These are phyloP conservation scores for Galerina marginata DNA, from an alignment of 768 basidiomycete species.

Conservation along the genomic window DNA sequence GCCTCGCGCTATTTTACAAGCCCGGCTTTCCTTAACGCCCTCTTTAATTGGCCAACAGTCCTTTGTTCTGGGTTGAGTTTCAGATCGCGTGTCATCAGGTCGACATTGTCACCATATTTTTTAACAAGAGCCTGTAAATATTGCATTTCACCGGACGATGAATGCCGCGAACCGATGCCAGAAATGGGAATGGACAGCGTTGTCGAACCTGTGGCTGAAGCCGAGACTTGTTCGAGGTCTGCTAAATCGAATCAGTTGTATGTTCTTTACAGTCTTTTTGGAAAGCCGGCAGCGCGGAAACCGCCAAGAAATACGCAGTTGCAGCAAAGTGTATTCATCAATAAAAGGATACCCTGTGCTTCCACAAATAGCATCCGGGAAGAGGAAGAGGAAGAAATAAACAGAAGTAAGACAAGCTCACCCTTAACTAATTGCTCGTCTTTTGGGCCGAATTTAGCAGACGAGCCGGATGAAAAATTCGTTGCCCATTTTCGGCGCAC, in stretches of 20 bases:
- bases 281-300: not conserved
- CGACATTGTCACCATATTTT: conserved; percentile 74
- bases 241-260: conserved; percentile 28
- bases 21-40: conserved; percentile 65
- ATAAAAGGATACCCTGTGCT: too few relatives aligned
- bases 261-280: not conserved
- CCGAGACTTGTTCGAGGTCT: conserved; percentile 74
- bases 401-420: conserved; percentile 21
- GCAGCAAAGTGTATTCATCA: too few relatives aligned
- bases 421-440: conserved; percentile 28
- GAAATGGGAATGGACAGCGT: conserved; percentile 46
- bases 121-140: conserved; percentile 71
- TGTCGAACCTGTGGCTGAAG: conserved; percentile 35
- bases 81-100: conserved; percentile 80
- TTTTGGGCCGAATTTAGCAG: conserved; percentile 18
- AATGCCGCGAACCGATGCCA: conserved; percentile 57
- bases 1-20: conserved; percentile 27
- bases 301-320: too few relatives aligned
- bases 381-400: not conserved
- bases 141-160: conserved; percentile 70
- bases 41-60: conserved; percentile 77
- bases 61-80: conserved; percentile 84
- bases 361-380: not conserved
- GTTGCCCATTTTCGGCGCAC: conserved; percentile 45
- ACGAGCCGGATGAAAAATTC: conserved; percentile 35